Evolutionary conservation across 1,284 basidiomycete species (phyloP), one percentile per base, ranked within the genome.

Genomic region (Boletus smithii): DNA sequence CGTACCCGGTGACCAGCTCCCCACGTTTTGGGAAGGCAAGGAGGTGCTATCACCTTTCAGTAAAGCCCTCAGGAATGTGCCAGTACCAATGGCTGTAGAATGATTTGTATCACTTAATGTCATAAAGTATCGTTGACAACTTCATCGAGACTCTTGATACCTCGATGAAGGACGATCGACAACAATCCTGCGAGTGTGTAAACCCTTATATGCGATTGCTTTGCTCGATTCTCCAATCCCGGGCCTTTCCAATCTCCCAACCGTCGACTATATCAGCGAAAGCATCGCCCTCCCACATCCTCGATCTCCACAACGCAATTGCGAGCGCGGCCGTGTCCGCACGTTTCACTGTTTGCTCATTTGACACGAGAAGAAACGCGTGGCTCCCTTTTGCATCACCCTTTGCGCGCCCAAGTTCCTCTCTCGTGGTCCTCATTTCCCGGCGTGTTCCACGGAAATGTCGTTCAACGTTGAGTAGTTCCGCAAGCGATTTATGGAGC

Each of bases 1-100:
- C 67, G 79, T 99, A 9, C 93, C 97, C n/a, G 97, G 97, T 2
- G 81, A 95, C 65, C 77, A 92, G 61, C 76, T 95, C 40, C 92
- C 92, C 23, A 81, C 74, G 60, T 91, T 91, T 73, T 91, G 88
- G 88, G 83, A 89, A 65, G 88, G 89, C 38, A 79, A 75, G 44
- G 87, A 90, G 52, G 80, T 90, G 8, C 63, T 88, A 1, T 73
- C 75, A 37, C 62, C 69, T 9, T 42, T 44, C 40, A 72, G 68
- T 59, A 74, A 70, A 50, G 32, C 49, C 45, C 23, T 57, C 18
- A 73, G 70, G 16, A 57, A 55, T 33, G 49, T 46, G 35, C 62
- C 68, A 48, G 67, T 71, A 29, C 80, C 83, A 7, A 89, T 89
- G 85, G 75, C 77, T 44, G 76, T 88, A 38, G 85, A 88, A 66